Conservation (phyloP, 352 stramenopile genomes). For the Globisporangium mamillatum region DNA sequence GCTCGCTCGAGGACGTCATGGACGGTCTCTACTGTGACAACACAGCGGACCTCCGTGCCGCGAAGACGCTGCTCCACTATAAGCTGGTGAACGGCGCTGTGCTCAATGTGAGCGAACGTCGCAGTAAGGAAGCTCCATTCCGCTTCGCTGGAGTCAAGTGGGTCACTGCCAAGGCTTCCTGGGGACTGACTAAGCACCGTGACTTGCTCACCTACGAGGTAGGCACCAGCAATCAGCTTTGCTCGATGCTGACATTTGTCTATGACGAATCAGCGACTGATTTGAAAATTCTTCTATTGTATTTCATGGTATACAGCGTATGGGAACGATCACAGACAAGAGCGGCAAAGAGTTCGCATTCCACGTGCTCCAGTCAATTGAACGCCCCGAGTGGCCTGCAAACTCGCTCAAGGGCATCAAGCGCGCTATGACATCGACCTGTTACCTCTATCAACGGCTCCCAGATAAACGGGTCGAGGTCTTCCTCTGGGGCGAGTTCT, state of each 20-base stretch:
- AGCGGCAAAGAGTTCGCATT: conserved; percentile 33
- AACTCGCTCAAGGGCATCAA: conserved; percentile 30
- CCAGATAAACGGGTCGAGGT: conserved; percentile 27
- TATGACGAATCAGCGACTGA: conserved; percentile 8
- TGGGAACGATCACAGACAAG: conserved; percentile 27
- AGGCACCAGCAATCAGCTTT: not conserved
- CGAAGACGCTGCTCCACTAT: conserved; percentile 30
- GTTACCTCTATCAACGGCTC: conserved; percentile 33
- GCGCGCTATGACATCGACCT: conserved; percentile 28
- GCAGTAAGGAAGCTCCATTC: conserved; percentile 26
- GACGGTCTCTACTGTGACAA: conserved; percentile 38
- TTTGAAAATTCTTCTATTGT: not conserved
- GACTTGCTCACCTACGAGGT: conserved; percentile 42
- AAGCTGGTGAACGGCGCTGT: conserved; percentile 26
- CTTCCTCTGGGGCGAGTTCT: conserved; percentile 31
- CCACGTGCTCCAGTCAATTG: conserved; percentile 42
- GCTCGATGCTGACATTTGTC: too few relatives aligned
- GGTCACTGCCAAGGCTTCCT: conserved; percentile 26
- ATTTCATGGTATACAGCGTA: conserved; percentile 11
- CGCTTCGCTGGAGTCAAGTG: conserved; percentile 44
- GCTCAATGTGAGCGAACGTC: conserved; percentile 28
- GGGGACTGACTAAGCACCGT: conserved; percentile 28
- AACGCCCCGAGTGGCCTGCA: conserved; percentile 36
- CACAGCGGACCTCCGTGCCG: conserved; percentile 28
- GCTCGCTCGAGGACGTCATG: conserved; percentile 31